phyloP scores from a whole-genome alignment of 2,329 filamentous ascomycete genomes.

The Ilyonectria sp. region DNA sequence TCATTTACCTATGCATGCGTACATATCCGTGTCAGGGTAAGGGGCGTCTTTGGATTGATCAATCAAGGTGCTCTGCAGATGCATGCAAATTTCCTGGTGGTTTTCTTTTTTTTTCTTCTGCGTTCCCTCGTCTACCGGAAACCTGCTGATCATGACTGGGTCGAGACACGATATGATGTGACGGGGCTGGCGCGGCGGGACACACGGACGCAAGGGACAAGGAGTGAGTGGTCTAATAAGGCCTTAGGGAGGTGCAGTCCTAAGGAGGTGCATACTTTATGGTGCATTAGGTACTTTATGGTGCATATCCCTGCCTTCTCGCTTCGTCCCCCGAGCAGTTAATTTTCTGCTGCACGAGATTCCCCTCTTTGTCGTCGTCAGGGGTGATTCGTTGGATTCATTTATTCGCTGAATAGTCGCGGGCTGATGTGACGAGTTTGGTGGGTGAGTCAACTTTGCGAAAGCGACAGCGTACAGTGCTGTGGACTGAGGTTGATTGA shows the following conservation, averaged over 20 bases:
- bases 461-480: neutral
- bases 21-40: neutral
- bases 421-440: neutral
- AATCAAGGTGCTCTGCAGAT: neutral
- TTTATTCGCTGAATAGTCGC: neutral
- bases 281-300: neutral
- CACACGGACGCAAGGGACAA: neutral
- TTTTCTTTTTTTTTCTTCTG: neutral
- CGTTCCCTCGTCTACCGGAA: neutral
- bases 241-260: neutral
- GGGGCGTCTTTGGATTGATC: neutral
- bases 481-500: neutral
- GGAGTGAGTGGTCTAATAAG: neutral
- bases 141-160: neutral
- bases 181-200: neutral
- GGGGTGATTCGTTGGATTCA: neutral
- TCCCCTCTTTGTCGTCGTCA: neutral
- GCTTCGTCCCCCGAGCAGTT: neutral
- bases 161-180: too few relatives aligned
- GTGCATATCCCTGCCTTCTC: neutral
- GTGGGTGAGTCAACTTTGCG: neutral
- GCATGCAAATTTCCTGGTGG: neutral
- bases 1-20: neutral
- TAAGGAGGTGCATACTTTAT: too few relatives aligned
- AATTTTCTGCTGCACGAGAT: neutral